Evolutionary conservation across 371 early-diverging fungal genomes (phyloP).

Genomic region (Mortierella sp.): DNA sequence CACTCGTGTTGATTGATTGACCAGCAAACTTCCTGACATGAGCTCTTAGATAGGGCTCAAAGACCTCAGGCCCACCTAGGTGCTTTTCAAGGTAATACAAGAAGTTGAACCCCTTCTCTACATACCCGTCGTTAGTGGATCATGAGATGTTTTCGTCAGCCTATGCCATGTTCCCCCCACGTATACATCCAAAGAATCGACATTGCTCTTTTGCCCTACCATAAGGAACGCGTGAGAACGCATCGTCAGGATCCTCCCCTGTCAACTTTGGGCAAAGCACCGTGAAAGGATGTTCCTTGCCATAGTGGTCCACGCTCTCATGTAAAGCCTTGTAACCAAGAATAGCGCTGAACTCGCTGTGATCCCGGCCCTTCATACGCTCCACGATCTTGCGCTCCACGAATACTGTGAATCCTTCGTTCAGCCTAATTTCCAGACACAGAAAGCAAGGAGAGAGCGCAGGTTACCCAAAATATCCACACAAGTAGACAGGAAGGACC

Average conservation of each 20-base stretch:
- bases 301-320: constrained; percentile 84
- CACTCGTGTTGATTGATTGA: constrained; percentile 86
- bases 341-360: constrained; percentile 88
- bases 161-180: no score
- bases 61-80: constrained; percentile 87
- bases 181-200: not conserved
- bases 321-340: constrained; percentile 84
- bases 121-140: no score
- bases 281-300: constrained; percentile 80
- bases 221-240: constrained; percentile 93
- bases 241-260: constrained; percentile 95
- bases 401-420: constrained; percentile 96
- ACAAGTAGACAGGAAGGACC: not conserved
- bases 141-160: no score
- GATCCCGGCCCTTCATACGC: constrained; percentile 86
- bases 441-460: not conserved
- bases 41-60: constrained; percentile 88
- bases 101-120: constrained; percentile 94
- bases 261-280: constrained; percentile 81
- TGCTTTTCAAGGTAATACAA: constrained; percentile 91
- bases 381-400: constrained; percentile 93
- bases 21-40: constrained; percentile 88
- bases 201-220: constrained; percentile 59
- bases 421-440: constrained; percentile 90
- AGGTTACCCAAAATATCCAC: not conserved